phyloP scores from a whole-genome alignment of 306 rosid species.

The Prunus campanulata region DNA sequence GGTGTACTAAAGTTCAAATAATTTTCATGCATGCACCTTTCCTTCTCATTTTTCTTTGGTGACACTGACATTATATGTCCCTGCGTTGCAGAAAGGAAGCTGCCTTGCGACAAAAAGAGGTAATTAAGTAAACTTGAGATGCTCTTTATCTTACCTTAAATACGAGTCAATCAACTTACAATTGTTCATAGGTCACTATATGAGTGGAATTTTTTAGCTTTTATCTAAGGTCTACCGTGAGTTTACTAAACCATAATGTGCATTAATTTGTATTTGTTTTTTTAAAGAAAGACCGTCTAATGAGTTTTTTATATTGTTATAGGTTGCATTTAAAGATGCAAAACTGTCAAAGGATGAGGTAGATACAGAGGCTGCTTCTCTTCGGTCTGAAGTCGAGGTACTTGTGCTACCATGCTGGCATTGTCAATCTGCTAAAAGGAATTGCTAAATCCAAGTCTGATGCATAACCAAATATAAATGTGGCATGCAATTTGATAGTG shows the following conservation, averaged over 20 bases:
- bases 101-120: constrained; percentile 89
- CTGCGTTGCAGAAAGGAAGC: constrained; percentile 85
- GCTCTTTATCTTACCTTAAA: not conserved
- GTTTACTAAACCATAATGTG: not conserved
- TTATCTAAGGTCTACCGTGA: not conserved
- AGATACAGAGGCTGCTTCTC: constrained; percentile 57
- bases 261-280: not conserved
- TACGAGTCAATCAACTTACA: not conserved
- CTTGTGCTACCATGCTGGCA: constrained; percentile 8
- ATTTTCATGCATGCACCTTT: constrained; percentile 25
- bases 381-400: constrained; percentile 66
- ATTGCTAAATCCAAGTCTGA: not conserved
- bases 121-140: constrained; percentile 34
- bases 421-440: not conserved
- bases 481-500: not conserved
- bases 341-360: constrained; percentile 64
- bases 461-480: constrained; percentile 3
- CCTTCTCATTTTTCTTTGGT: constrained; percentile 24
- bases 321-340: constrained; percentile 87
- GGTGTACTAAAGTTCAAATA: constrained; percentile 47
- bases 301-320: constrained; percentile 27
- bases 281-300: not conserved
- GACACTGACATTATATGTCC: constrained; percentile 11
- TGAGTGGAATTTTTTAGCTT: not conserved
- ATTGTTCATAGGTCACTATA: not conserved